These are phyloP conservation scores for Lepiota venenata DNA, from an alignment of 768 basidiomycete genomes.

Conservation along the genomic window DNA sequence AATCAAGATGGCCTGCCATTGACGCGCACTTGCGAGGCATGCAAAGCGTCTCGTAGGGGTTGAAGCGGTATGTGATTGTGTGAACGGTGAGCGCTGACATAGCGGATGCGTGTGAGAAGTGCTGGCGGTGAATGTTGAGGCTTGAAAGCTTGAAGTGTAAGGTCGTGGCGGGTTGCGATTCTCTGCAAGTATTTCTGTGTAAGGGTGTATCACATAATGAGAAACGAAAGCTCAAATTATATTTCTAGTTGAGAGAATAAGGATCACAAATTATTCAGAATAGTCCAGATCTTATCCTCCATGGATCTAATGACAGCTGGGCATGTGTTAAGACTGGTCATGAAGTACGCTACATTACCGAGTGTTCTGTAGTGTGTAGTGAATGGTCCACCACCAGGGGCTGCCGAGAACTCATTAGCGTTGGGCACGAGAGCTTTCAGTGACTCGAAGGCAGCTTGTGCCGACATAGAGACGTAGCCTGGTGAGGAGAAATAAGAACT, in stretches of 20 bases:
- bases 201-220: too few relatives aligned
- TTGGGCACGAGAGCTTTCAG: constrained; percentile 34
- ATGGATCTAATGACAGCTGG: constrained; percentile 49
- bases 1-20: too few relatives aligned
- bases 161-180: too few relatives aligned
- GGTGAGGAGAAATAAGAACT: background rate
- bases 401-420: constrained; percentile 29
- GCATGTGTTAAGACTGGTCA: constrained; percentile 80
- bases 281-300: constrained; percentile 58
- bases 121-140: too few relatives aligned
- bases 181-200: too few relatives aligned
- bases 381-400: constrained; percentile 55
- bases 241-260: background rate
- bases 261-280: constrained; percentile 20
- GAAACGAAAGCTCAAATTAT: too few relatives aligned
- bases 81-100: too few relatives aligned
- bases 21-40: too few relatives aligned
- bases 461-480: constrained; percentile 64
- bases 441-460: constrained; percentile 53
- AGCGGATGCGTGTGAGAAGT: too few relatives aligned
- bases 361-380: constrained; percentile 84
- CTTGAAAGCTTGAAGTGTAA: too few relatives aligned
- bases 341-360: constrained; percentile 91
- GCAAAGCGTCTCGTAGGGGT: too few relatives aligned
- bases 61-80: too few relatives aligned